Percentiles rank a stretch among this genome's conserved stretches.
Conservation (phyloP, 495 filamentous ascomycete species). For the Podospora bellae-mahoneyi region DNA sequence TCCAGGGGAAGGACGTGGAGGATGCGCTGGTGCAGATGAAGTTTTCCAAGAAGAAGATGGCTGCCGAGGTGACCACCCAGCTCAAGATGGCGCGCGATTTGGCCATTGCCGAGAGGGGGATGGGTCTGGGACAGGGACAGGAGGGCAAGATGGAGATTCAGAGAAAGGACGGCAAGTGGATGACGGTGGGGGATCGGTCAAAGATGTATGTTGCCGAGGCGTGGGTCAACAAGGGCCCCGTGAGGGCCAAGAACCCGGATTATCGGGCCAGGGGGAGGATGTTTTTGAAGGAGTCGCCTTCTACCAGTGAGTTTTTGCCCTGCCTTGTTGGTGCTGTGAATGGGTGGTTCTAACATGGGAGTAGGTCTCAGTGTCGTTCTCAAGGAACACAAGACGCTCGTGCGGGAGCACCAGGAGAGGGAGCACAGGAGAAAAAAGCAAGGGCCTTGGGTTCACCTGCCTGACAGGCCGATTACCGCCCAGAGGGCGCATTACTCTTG, state of each 20-base stretch:
- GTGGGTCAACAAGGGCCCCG: constrained; percentile 76
- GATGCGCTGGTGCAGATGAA: constrained; percentile 95
- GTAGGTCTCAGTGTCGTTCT: constrained; percentile 73
- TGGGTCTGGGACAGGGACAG: constrained; percentile 65
- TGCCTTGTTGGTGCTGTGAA: too few relatives aligned
- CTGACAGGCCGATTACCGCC: constrained; percentile 68
- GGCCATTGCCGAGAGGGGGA: constrained; percentile 73
- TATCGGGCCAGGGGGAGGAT: constrained; percentile 68
- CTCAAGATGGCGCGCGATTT: constrained; percentile 71
- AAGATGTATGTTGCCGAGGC: constrained; percentile 83
- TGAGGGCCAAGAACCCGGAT: constrained; percentile 50
- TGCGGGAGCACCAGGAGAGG: constrained; percentile 72
- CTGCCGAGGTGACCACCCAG: constrained; percentile 71
- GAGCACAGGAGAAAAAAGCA: constrained; percentile 65
- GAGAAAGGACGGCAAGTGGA: constrained; percentile 57
- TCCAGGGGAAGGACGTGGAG: constrained; percentile 83
- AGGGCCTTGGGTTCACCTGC: constrained; percentile 80
- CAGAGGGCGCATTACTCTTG: constrained; percentile 88
- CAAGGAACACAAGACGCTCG: constrained; percentile 88
- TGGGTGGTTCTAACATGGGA: too few relatives aligned
- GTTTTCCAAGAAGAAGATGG: constrained; percentile 90
- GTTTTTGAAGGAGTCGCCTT: constrained; percentile 58
- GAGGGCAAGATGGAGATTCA: constrained; percentile 37
- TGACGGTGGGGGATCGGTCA: constrained; percentile 64
- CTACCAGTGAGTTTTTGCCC: constrained; percentile 59